Conservation (phyloP, 2,329 filamentous ascomycete genomes). For the Aspergillus pseudoviridinutans region DNA sequence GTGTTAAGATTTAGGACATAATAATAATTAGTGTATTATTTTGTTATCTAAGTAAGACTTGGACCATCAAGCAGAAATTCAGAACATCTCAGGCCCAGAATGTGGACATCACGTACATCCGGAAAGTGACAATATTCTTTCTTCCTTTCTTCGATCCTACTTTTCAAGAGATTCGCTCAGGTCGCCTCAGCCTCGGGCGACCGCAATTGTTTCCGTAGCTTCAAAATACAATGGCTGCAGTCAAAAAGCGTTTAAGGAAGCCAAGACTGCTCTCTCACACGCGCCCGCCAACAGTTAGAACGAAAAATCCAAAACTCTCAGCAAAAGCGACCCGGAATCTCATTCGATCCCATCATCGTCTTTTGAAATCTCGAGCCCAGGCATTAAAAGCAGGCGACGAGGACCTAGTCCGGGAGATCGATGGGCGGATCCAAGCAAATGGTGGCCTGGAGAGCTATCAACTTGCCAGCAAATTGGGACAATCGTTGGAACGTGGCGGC, state of each 20-base stretch:
- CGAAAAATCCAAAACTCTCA: slow-evolving; percentile 44
- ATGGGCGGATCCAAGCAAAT: slow-evolving; percentile 50
- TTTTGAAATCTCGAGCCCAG: slow-evolving; percentile 54
- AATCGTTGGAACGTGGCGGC: slow-evolving; percentile 58
- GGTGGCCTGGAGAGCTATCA: slow-evolving; percentile 60
- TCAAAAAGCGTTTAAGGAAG: slow-evolving; percentile 29
- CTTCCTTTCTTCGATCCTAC: background rate
- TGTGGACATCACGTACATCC: background rate
- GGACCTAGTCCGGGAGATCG: slow-evolving; percentile 40
- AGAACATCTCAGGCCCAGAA: background rate
- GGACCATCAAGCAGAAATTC: background rate
- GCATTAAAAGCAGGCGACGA: slow-evolving; percentile 48
- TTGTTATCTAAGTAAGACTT: background rate
- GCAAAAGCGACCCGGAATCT: slow-evolving; percentile 56
- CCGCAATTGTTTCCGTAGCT: background rate
- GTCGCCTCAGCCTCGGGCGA: background rate
- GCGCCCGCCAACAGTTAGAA: slow-evolving; percentile 41
- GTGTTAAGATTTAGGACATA: background rate
- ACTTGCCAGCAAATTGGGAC: slow-evolving; percentile 59
- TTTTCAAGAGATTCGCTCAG: background rate
- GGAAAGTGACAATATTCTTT: background rate
- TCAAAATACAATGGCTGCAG: slow-evolving; percentile 23
- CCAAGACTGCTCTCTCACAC: slow-evolving; percentile 41
- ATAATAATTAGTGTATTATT: background rate
- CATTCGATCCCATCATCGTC: slow-evolving; percentile 57